phyloP scores from a whole-genome alignment of 202 grass and related monocot genomes.

The Zizania palustris region DNA sequence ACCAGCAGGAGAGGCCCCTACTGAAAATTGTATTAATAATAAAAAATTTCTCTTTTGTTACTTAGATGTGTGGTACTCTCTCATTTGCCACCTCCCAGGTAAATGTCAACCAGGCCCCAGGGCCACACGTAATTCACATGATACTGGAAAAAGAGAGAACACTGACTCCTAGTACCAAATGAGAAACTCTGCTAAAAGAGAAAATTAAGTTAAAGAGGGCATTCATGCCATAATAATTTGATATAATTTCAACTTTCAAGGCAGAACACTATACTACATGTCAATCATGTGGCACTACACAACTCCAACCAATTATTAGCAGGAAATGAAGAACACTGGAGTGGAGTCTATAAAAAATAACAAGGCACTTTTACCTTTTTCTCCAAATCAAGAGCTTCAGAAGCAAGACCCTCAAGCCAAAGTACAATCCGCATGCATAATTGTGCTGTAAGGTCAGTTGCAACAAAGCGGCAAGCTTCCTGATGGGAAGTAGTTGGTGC shows the following conservation, averaged over 20 bases:
- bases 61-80: too few species aligned
- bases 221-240: too few species aligned
- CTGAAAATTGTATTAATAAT: too few species aligned
- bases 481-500: conserved; percentile 83
- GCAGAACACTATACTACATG: conserved; percentile 7
- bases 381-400: conserved; percentile 88
- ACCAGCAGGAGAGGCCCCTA: too few species aligned
- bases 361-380: conserved; percentile 56
- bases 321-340: conserved; percentile 17
- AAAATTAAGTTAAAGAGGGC: too few species aligned
- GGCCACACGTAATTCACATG: too few species aligned
- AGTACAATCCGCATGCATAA: conserved; percentile 73
- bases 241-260: not conserved
- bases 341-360: conserved; percentile 18
- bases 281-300: conserved; percentile 4
- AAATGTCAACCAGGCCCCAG: too few species aligned
- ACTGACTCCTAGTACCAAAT: too few species aligned
- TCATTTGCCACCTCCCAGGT: too few species aligned
- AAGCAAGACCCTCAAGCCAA: conserved; percentile 94
- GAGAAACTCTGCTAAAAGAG: too few species aligned
- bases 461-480: conserved; percentile 75
- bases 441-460: conserved; percentile 65
- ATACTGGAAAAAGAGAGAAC: too few species aligned
- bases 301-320: not conserved
- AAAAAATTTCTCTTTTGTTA: too few species aligned